A percentile compares a stretch with the other conserved stretches of the same genome.
Evolutionary conservation across 495 filamentous ascomycete species (phyloP).

Genomic region (Neurospora sp.): DNA sequence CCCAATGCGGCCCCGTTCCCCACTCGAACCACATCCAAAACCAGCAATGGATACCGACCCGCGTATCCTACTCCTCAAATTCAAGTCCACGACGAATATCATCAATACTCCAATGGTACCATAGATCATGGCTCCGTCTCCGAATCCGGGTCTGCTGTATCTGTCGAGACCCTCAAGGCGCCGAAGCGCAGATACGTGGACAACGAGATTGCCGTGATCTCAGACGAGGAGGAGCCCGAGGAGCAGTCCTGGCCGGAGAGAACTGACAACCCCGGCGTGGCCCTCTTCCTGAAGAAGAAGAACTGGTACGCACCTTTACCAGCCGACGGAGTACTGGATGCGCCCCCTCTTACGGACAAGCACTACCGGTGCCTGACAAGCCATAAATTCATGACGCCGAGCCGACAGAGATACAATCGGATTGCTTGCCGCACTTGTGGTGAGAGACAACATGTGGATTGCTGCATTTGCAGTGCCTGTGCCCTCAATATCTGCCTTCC

Average conservation of each 20-base stretch:
- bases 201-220: background rate
- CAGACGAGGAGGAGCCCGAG: conserved; percentile 2
- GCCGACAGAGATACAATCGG: conserved; percentile 17
- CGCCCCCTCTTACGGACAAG: conserved; percentile 13
- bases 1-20: background rate
- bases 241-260: background rate
- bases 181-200: background rate
- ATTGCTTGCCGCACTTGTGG: conserved; percentile 21
- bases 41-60: background rate
- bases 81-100: background rate
- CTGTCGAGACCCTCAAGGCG: conserved; percentile 11
- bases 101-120: background rate
- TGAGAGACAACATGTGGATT: conserved; percentile 11
- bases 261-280: conserved; percentile 21
- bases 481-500: conserved; percentile 15
- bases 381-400: conserved; percentile 21
- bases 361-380: conserved; percentile 18
- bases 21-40: background rate
- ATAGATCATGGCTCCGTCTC: conserved; percentile 6
- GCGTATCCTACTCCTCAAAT: background rate
- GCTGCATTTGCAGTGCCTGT: conserved; percentile 22
- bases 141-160: conserved; percentile 12
- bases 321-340: conserved; percentile 12
- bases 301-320: conserved; percentile 6
- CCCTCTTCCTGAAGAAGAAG: conserved; percentile 20